A percentile compares a stretch with the other conserved stretches of the same genome.
Evolutionary conservation across 495 filamentous ascomycete genomes (phyloP).

Genomic region (Cercophora sp.): DNA sequence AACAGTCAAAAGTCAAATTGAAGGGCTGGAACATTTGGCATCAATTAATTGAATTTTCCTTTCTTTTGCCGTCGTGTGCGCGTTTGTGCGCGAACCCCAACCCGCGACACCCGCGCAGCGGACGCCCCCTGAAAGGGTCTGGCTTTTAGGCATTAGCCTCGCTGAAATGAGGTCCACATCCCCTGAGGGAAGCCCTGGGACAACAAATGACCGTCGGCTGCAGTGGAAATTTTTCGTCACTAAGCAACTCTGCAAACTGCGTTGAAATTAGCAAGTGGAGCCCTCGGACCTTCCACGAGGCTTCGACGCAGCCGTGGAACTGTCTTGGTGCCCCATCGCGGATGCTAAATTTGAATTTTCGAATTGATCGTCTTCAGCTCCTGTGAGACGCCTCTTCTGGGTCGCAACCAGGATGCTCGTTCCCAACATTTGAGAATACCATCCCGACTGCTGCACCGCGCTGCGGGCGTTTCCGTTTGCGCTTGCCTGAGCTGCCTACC

Average conservation of each 20-base stretch:
- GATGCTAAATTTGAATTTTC: slow-evolving; percentile 26
- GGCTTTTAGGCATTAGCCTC: slow-evolving; percentile 13
- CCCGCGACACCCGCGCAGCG: no score
- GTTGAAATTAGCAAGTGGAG: slow-evolving; percentile 28
- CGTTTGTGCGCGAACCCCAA: not conserved
- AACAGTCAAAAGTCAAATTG: slow-evolving; percentile 11
- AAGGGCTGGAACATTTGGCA: not conserved
- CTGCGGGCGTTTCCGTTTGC: slow-evolving; percentile 21
- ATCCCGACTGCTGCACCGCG: not conserved
- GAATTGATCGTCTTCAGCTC: slow-evolving; percentile 22
- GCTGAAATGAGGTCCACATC: slow-evolving; percentile 8
- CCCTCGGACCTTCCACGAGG: slow-evolving; percentile 22
- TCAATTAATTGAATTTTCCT: not conserved
- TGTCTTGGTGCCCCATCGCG: slow-evolving; percentile 3
- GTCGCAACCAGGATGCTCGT: not conserved
- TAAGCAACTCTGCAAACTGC: slow-evolving; percentile 7
- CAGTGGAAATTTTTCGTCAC: slow-evolving; percentile 16
- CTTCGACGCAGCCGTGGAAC: slow-evolving; percentile 19
- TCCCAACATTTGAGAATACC: slow-evolving; percentile 3
- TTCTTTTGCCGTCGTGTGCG: not conserved
- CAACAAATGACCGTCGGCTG: slow-evolving; percentile 8
- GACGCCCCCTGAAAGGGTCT: slow-evolving; percentile 6
- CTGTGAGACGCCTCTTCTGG: slow-evolving; percentile 17
- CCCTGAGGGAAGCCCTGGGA: slow-evolving; percentile 11
- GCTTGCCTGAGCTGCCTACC: not conserved